Evolutionary conservation across 83 land plant genomes (phyloP).

Genomic region (Diphasiastrum complanatum): DNA sequence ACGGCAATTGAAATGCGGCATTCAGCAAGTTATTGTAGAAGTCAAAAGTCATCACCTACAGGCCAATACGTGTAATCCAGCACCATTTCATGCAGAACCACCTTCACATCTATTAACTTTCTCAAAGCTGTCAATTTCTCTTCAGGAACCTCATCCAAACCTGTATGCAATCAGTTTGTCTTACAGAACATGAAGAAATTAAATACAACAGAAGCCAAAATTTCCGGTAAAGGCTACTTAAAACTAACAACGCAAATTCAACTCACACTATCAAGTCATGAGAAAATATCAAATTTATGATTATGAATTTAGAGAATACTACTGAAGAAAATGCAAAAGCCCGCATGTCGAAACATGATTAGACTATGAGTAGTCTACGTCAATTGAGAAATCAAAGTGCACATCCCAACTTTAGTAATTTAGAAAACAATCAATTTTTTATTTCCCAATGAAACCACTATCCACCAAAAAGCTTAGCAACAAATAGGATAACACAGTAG

Average conservation of each 20-base stretch:
- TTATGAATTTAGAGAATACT: too few relatives aligned
- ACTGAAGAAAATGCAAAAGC: too few relatives aligned
- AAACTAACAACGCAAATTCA: neutral
- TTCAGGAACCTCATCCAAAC: slow-evolving; percentile 54
- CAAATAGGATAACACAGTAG: too few relatives aligned
- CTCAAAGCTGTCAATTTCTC: slow-evolving; percentile 46
- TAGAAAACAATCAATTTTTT: too few relatives aligned
- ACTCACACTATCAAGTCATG: too few relatives aligned
- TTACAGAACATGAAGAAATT: slow-evolving; percentile 6
- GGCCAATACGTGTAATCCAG: slow-evolving; percentile 87
- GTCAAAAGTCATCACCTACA: slow-evolving; percentile 47
- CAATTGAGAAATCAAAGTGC: too few relatives aligned
- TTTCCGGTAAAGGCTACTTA: neutral
- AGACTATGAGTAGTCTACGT: too few relatives aligned
- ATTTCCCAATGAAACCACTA: too few relatives aligned
- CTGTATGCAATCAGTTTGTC: slow-evolving; percentile 31
- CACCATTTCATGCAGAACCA: slow-evolving; percentile 53
- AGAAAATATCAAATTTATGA: too few relatives aligned
- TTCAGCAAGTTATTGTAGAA: neutral
- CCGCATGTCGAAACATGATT: too few relatives aligned
- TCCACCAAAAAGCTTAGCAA: too few relatives aligned
- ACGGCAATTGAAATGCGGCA: neutral
- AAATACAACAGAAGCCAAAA: neutral
- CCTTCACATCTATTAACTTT: slow-evolving; percentile 47
- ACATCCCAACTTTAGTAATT: too few relatives aligned